phyloP scores from a whole-genome alignment of 2,329 filamentous ascomycete species.

The Rosellinia necatrix region DNA sequence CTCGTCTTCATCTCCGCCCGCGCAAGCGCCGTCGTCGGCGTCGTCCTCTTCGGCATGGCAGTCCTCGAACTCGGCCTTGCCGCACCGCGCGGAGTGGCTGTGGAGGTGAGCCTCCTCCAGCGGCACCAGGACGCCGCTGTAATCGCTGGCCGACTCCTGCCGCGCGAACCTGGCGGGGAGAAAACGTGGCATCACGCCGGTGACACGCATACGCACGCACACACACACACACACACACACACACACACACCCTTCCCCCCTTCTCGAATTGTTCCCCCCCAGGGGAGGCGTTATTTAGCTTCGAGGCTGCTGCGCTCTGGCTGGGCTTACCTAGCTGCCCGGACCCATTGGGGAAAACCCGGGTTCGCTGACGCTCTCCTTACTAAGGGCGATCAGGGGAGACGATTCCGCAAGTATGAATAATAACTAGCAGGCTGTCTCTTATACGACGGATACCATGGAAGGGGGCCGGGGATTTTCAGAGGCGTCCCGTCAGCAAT shows the following conservation, averaged over 20 bases:
- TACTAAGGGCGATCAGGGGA: slow-evolving; percentile 4
- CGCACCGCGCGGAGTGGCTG: slow-evolving; percentile 56
- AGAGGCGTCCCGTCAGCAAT: too few species aligned
- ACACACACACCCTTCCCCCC: too few species aligned
- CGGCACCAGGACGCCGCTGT: slow-evolving; percentile 56
- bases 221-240: too few species aligned
- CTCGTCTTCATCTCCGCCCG: slow-evolving; percentile 37
- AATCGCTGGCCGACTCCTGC: slow-evolving; percentile 55
- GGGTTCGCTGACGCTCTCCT: slow-evolving; percentile 1
- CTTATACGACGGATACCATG: neutral
- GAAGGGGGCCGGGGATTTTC: too few species aligned
- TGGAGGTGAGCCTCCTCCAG: slow-evolving; percentile 61
- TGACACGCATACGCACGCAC: neutral
- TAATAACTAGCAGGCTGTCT: neutral
- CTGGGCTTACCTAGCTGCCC: neutral
- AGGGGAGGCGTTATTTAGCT: neutral
- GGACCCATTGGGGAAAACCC: slow-evolving; percentile 17
- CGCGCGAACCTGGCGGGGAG: slow-evolving; percentile 31
- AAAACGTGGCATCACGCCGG: slow-evolving; percentile 19
- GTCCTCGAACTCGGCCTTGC: slow-evolving; percentile 51
- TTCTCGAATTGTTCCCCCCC: too few species aligned
- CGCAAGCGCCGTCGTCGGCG: slow-evolving; percentile 28
- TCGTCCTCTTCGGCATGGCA: slow-evolving; percentile 46
- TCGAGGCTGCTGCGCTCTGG: slow-evolving; percentile 16
- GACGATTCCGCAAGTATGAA: neutral